Base-by-base conservation (phyloP, 2,329 filamentous ascomycete species). In the Beauveria australis region DNA sequence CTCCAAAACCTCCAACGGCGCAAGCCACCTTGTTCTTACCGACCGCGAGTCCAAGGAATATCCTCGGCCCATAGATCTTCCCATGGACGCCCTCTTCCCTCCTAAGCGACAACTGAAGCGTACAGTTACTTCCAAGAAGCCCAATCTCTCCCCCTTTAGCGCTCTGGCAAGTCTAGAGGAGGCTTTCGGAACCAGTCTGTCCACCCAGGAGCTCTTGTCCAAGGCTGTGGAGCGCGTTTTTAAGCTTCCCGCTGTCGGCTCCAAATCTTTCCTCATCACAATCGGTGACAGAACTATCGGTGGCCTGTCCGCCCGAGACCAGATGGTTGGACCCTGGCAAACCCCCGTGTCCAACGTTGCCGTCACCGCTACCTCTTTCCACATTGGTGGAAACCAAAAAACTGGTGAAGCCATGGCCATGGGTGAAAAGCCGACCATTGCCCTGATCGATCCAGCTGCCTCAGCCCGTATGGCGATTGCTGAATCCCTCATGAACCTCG, bases 311-410 rank as follows among this genome's bases (percentile, higher is more conserved):
- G 86, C 89, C 10, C 85, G 92, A 64, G 94, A 97, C 71, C 94
- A 97, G 74, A 92, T 97, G 85, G 93, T 97, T 59, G 94, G 94
- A 1, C 91, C 90, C 55, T 97, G 93, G 93, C 94, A 97, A 73
- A 89, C 88, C 14, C 94, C 94, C 3, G 92, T 97, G 16, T 88
- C 94, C 4, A 92, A 99, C 73, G 92, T 96, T 53, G 93, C 92
- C 3, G 93, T 97, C 26, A 97, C 93, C 24, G 86, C 90, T 0
- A 93, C 91, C 0, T 89, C 91, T 2, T 86, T 96, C 67, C 83
- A 85, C 52, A 69, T 83, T 8, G 80, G 79, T 18, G 77, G 81
- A 18, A 89, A 88, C 62, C 81, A 89, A 53, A 87, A 82, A 68
- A 89, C 87, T 30, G 94, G 94, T 66, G 94, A 97, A 74, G 92